Percentiles rank a stretch among this genome's conserved stretches.
Evolutionary conservation across 108 stramenopile species (phyloP).

Genomic region (Aurantiochytrium sp.): DNA sequence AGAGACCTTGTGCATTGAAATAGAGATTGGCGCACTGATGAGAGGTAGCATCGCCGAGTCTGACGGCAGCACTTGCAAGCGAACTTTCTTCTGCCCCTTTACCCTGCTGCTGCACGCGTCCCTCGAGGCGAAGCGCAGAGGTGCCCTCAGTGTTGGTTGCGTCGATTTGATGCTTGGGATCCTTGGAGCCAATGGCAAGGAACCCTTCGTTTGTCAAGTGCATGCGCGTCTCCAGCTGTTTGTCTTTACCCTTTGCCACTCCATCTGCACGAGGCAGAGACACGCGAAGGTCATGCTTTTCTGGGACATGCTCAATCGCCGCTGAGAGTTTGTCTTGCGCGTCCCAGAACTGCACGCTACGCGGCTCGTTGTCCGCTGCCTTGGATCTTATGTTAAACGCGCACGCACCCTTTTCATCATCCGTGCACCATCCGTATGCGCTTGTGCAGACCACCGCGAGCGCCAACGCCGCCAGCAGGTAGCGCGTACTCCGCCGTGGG

Average conservation of each 20-base stretch:
- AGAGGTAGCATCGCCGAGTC: not conserved
- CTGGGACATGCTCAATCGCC: not conserved
- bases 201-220: not conserved
- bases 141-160: not conserved
- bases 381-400: not conserved
- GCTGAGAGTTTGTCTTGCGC: not conserved
- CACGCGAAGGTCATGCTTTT: not conserved
- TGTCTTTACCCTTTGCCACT: not conserved
- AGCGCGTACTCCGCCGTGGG: not conserved
- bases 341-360: not conserved
- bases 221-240: not conserved
- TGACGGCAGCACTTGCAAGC: not conserved
- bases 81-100: not conserved
- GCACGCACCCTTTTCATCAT: not conserved
- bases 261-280: not conserved
- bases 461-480: not conserved
- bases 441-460: not conserved
- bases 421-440: not conserved
- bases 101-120: not conserved
- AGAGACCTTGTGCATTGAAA: not conserved
- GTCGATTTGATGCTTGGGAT: not conserved
- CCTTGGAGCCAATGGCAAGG: not conserved
- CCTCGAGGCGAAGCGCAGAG: not conserved
- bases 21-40: not conserved
- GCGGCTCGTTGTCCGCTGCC: not conserved